Evolutionary conservation across 2,329 filamentous ascomycete genomes (phyloP).

Genomic region (Hypoxylon sp.): DNA sequence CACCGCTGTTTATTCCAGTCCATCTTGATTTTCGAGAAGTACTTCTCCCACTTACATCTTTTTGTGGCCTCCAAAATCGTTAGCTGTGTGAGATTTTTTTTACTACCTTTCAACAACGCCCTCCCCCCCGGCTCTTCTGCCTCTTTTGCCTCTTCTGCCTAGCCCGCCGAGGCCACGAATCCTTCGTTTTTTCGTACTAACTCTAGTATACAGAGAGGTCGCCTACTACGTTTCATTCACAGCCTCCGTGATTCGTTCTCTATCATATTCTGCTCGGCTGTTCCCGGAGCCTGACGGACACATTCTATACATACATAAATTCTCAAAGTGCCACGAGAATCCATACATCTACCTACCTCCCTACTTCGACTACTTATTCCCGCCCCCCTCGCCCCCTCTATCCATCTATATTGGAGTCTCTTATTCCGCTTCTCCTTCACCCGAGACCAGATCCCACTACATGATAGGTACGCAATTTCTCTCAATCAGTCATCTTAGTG

Average conservation of each 20-base stretch:
- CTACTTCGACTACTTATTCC: background rate
- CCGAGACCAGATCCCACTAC: background rate
- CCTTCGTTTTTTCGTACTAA: slow-evolving; percentile 6
- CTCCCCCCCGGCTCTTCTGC: background rate
- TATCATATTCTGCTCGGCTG: slow-evolving; percentile 15
- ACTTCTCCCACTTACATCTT: slow-evolving; percentile 3
- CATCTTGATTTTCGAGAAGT: background rate
- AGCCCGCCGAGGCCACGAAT: background rate
- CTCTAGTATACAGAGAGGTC: background rate
- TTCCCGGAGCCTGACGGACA: slow-evolving; percentile 17
- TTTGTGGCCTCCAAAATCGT: slow-evolving; percentile 1
- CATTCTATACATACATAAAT: slow-evolving; percentile 28
- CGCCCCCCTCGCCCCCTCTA: background rate
- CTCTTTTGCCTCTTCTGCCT: background rate
- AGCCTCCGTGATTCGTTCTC: slow-evolving; percentile 18
- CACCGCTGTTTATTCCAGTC: slow-evolving; percentile 16
- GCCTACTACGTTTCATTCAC: slow-evolving; percentile 5
- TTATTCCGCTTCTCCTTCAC: slow-evolving; percentile 5
- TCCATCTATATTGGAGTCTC: background rate
- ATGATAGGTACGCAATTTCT: slow-evolving; percentile 28
- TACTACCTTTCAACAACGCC: background rate
- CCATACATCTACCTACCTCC: background rate
- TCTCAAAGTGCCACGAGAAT: slow-evolving; percentile 7
- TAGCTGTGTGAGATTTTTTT: background rate
- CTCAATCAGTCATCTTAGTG: slow-evolving; percentile 13